Base-by-base conservation (phyloP, 352 stramenopile genomes). In the Phytopythium oedochilum region DNA sequence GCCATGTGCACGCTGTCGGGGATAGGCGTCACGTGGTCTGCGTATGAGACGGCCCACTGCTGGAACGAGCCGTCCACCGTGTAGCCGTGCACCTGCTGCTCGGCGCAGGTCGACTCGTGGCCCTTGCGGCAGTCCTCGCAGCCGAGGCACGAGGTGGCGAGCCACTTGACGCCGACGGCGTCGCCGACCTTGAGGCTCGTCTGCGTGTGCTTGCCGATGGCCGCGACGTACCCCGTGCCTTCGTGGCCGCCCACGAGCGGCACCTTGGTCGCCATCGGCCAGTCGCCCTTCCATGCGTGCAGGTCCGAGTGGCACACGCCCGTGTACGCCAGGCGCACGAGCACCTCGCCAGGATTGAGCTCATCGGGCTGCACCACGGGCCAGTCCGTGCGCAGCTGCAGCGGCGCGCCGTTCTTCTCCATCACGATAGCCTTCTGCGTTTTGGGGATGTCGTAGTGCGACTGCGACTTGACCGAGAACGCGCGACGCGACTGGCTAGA, bases 21-120 rank as follows among this genome's bases (percentile, higher is more conserved):
- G 61, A 96, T 81, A 25, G 78, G 76, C n/a, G 83, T 84, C 44
- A 96, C 86, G 44, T 75, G 66, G 51, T 87, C 65, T 7, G 68
- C 70, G 59, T 94, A 96, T 38, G 79, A 88, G 39, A 89, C 81
- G 32, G 63, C 77, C 67, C 66, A 79, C 53, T 81, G 63, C 44
- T 72, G 61, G 53, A 89, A 89, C 11, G 88, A 85, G n/a, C 61
- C 67, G 40, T 71, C 62, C 15, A 77, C 45, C 14, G 59, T 70
- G 57, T 68, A 68, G 53, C 70, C 70, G 52, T 78, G 70, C 50
- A 71, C 49, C 29, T 68, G 48, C 23, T 64, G 61, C 14, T 64
- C 62, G 22, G 69, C 61, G 34, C 71, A 85, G 5, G 59, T 74
- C 26, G 61, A 66, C 39, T 85, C 74, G 48, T 78, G 61, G 60